Base-by-base conservation (phyloP, 2,329 filamentous ascomycete genomes). In the Paraconiothyrium sp. region DNA sequence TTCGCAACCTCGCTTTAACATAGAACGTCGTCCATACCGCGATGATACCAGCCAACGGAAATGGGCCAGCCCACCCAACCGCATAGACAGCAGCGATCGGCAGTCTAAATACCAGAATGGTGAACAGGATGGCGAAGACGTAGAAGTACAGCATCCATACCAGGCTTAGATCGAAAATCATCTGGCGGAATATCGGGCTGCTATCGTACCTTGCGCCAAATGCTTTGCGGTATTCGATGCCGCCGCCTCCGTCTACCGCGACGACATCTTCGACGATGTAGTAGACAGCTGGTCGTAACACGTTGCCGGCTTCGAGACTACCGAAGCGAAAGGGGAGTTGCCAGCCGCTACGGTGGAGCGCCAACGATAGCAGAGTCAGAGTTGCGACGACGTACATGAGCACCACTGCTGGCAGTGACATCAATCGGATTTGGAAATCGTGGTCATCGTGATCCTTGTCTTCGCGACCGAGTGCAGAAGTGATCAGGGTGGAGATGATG, bases 191-290 rank as follows among this genome's bases (percentile, higher is more conserved):
- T 14, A 48, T 14, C 13, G 2, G 24, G 30, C 46, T 48, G 46
- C 24, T 48, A 10, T 48, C 46, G 14, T 48, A 48, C 24, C 46
- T 30, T 16, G 24, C 24, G 24, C 24, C 24, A n/a, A 48, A 48
- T 11, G 46, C 46, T n/a, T 32, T n/a, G 46, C 46, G 46, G 46
- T 48, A 48, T n/a, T 48, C 46, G 5, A 32, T 30, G 8, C 46
- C 46, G 14, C 46, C 46, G 9, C 46, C 46, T 6, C 46, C 46
- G 14, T 48, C 46, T 11, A 48, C 46, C 2, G 46, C 46, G 11
- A 48, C 46, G 24, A 48, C 30, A 14, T 48, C 46, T n/a, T 48
- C 46, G 16, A 48, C 46, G 20, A 48, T 48, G 46, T 48, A 48
- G 46, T 48, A 48, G 24, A 48, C 46, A 13, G 46, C 46, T 8